Conservation (phyloP, 768 basidiomycete genomes). For the Russula sp. region DNA sequence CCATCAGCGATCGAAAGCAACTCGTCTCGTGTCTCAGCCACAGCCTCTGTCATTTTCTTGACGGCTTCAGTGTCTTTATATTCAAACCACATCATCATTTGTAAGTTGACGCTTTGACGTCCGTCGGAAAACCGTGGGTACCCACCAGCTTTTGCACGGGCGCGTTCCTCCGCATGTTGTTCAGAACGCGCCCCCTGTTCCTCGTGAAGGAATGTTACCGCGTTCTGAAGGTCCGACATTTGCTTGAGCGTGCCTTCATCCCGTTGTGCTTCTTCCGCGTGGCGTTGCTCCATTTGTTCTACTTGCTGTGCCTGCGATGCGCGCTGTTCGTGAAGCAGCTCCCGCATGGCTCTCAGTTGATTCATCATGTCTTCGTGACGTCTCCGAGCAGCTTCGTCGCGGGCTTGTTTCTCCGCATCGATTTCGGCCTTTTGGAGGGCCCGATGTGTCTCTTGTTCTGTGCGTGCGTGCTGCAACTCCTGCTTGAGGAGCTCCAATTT, state of each 20-base stretch:
- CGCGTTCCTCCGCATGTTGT: conserved; percentile 14
- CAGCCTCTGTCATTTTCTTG: conserved; percentile 10
- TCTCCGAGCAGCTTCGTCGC: conserved; percentile 9
- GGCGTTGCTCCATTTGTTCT: conserved; percentile 17
- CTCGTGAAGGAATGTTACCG: conserved; percentile 17
- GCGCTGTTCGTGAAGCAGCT: conserved; percentile 5
- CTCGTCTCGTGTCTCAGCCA: conserved; percentile 17
- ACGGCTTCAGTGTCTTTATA: conserved; percentile 8
- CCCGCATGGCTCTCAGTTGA: conserved; percentile 23
- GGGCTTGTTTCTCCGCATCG: conserved; percentile 8
- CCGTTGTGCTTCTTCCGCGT: conserved; percentile 11
- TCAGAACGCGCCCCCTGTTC: conserved; percentile 11
- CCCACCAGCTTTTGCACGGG: conserved; percentile 19
- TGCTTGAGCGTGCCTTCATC: conserved; percentile 15
- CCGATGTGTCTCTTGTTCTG: conserved; percentile 19
- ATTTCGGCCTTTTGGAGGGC: conserved; percentile 2
- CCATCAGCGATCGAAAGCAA: conserved; percentile 14
- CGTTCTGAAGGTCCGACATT: conserved; percentile 17
- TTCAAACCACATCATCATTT: background rate
- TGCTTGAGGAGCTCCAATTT: conserved; percentile 12
- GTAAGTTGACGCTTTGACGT: background rate
- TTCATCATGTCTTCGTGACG: conserved; percentile 23
- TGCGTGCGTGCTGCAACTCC: conserved; percentile 20
- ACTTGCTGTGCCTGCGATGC: conserved; percentile 10
- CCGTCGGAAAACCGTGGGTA: background rate